These are phyloP conservation scores for Nissolia schottii DNA, from an alignment of 306 rosid species.

Conservation along the genomic window DNA sequence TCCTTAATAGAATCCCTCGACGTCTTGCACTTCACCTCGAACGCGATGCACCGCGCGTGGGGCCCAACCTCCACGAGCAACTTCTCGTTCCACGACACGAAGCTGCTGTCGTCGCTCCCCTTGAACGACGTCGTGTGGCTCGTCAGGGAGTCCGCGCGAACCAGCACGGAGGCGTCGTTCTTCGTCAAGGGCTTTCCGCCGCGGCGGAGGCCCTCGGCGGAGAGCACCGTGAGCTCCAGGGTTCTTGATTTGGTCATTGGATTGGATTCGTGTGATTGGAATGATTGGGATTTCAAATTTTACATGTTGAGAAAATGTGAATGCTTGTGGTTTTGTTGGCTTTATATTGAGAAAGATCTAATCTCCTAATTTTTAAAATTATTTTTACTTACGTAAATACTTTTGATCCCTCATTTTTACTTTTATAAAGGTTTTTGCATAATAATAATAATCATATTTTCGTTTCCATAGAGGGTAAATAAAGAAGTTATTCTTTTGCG, in stretches of 20 bases:
- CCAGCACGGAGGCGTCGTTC: constrained; percentile 30
- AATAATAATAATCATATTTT: no score
- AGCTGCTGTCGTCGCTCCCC: constrained; percentile 3
- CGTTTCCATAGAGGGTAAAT: no score
- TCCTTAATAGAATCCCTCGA: not conserved
- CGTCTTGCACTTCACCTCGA: constrained; percentile 47
- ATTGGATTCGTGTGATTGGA: not conserved
- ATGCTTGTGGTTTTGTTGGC: no score
- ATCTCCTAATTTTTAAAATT: no score
- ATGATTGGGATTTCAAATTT: no score
- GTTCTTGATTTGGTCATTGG: not conserved
- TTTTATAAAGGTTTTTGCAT: no score
- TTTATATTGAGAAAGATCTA: no score
- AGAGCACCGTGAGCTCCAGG: constrained; percentile 44
- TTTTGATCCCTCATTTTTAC: no score
- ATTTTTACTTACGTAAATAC: no score
- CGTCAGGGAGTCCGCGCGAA: constrained; percentile 26
- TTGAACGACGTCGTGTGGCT: constrained; percentile 27
- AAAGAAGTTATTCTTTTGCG: no score
- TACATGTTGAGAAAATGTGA: not conserved
- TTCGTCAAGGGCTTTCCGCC: constrained; percentile 29
- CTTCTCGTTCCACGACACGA: constrained; percentile 44
- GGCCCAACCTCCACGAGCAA: constrained; percentile 30
- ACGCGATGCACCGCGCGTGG: constrained; percentile 16
- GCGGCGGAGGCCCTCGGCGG: constrained; percentile 37